Base-by-base conservation (phyloP, 148 eudicot species). In the Camellia granthamiana region DNA sequence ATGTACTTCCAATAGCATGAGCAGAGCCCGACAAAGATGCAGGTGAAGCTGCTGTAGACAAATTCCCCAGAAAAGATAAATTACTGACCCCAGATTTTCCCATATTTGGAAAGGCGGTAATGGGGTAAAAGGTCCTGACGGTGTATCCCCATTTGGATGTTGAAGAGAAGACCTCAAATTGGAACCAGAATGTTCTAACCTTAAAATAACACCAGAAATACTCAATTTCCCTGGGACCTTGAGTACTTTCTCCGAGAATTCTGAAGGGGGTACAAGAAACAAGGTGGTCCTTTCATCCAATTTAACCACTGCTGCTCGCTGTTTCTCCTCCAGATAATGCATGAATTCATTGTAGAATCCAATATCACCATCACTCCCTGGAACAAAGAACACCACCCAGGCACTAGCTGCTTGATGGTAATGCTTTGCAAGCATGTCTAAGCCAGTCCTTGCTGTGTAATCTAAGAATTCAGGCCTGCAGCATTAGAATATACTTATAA, bases 221-320 rank as follows among this genome's bases (percentile, higher is more conserved):
- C 98, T 93, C 59, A 93, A 80, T 80, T 87, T 93, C 19, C 98
- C 98, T 0, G 98, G 92, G 41, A 93, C 91, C 78, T 93, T 93
- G 2, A 93, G 91, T 41, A 93, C 91, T 72, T 93, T 90, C 80
- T 92, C 94, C 0, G 98, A 90, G 88, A 93, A 93, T 21, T 93
- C 98, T 44, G 98, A 93, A 83, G 98, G 98, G 66, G 98, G 96
- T 23, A 93, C 96, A 19, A 93, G 91, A 83, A 93, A 93, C 80
- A 93, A 81, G 68, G 98, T 92, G 81, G 87, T 88, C 51, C 63
- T 84, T 46, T 93, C 94, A 66, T 93, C 96, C 79, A 93, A 77
- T 88, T 90, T 92, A 74, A 94, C 90, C 60, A 93, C 98, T 7
- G 98, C 98, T 38, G 92, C 96, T 56, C 98, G 88, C 77, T 89